phyloP scores from a whole-genome alignment of 2,329 filamentous ascomycete species.

The Samsoniella hepiali region DNA sequence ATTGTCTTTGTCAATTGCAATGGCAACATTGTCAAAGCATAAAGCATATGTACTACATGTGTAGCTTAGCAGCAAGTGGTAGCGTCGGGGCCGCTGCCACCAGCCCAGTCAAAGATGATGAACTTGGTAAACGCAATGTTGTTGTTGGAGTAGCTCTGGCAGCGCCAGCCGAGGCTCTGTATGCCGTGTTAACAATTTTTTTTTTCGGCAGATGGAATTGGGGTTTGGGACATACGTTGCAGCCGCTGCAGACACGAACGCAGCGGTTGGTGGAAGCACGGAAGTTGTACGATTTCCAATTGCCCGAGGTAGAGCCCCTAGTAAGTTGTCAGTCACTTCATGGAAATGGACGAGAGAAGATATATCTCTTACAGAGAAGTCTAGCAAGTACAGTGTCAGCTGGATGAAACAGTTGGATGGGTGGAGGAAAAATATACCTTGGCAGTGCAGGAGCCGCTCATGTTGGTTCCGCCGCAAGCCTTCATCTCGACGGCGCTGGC shows the following conservation, averaged over 20 bases:
- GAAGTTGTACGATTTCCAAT: constrained; percentile 19
- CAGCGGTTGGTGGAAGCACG: constrained; percentile 18
- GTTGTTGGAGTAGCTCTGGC: constrained; percentile 19
- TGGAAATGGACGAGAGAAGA: background rate
- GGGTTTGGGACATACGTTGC: background rate
- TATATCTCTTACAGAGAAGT: constrained; percentile 8
- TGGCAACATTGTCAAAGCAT: no score
- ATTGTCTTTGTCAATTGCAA: background rate
- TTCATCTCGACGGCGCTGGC: constrained; percentile 19
- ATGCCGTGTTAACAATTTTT: background rate
- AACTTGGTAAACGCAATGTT: constrained; percentile 20
- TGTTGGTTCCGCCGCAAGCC: constrained; percentile 16
- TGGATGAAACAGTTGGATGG: background rate
- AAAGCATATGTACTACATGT: background rate
- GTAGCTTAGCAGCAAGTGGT: constrained; percentile 17
- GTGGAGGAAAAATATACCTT: background rate
- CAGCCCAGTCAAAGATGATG: constrained; percentile 21
- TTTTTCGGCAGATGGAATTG: no score
- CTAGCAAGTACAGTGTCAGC: background rate
- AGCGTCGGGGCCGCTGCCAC: constrained; percentile 18
- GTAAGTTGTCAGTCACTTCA: background rate
- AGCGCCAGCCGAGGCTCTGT: constrained; percentile 12
- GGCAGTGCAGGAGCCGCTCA: constrained; percentile 15
- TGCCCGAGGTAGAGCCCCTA: constrained; percentile 15
- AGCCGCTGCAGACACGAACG: constrained; percentile 19